Base-by-base conservation (phyloP, 192 early-diverging fungal genomes). In the Geosiphon pyriformis region DNA sequence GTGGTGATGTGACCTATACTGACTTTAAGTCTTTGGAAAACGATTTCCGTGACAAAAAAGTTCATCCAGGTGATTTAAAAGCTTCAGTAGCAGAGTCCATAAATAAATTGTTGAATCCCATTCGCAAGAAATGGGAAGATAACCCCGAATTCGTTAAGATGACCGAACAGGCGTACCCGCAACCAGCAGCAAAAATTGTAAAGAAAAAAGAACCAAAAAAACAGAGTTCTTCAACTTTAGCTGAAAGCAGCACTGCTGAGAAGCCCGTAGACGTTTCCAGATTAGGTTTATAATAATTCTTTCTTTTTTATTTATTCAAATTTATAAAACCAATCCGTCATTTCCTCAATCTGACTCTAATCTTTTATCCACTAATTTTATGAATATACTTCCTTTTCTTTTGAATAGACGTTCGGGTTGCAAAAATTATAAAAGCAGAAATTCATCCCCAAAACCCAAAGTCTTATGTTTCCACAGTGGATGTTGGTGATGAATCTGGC, bases 21-120 rank as follows among this genome's bases (percentile, higher is more conserved):
- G 72, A 53, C 61, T 92, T 77, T 67, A 82, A 91, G 61, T 76
- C 76, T 4, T 76, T 99, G 35, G 89, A 94, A 76, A 74, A 87
- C 26, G 95, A 93, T 65, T 99, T 95, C 72, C 82, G 76, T 47
- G 89, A 88, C 4, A 88, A 91, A 81, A 83, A 86, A 70, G 79
- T 99, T 22, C 94, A 96, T 74, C 97, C 97, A 15, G 89, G 90
- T 18, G 97, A 99, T 74, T 84, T 99, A 62, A 99, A 99, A 83
- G 84, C 79, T 66, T 88, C 88, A 65, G 89, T 88, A 1, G 82
- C 89, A 1, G 84, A 90, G 23, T 88, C 91, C 1, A 79, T 99
- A 53, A 95, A 97, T 73, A 79, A 26, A 2, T 73, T 99, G 35
- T 82, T 99, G 51, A 94, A 85, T 34, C 97, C 97, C 49, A 87